Base-by-base conservation (phyloP, 1,139 yeast genomes). In the Wickerhamiella pararugosa region DNA sequence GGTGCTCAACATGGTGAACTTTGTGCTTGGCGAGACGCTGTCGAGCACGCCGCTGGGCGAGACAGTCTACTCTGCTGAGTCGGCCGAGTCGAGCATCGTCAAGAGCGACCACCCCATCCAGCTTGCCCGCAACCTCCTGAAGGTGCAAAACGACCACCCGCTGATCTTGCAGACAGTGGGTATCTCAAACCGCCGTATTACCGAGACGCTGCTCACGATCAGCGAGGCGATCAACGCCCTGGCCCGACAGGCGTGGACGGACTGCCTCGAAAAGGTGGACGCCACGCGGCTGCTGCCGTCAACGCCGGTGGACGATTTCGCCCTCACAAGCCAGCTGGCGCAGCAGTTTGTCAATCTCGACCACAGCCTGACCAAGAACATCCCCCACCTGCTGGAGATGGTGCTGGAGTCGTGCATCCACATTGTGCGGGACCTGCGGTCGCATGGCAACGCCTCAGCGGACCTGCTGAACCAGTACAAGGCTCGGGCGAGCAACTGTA, bases 371-470 rank as follows among this genome's bases (percentile, higher is more conserved):
- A 71, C 86, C 38, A 78, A 83, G 57, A 83, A 80, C 48, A 71
- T 90, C 43, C 94, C 98, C 4, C 74, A 77, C 39, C 61, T 90
- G 48, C 69, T 92, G 51, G 71, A 87, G 28, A 78, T 86, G 65
- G 75, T 80, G 4, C 81, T 90, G 94, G 73, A 79, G 21, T 75
- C 87, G 55, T 71, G 83, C 44, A 73, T 80, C 5, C 76, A 74
- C 49, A 62, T 79, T 49, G 71, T 73, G 46, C 67, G 70, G 50
- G 65, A 66, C 36, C 61, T 77, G 25, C 60, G 62, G 43, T 62
- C 67, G 26, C 68, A 70, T 50, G 70, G 72, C 46, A 67, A 69
- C 30, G 61, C 66, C 21, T 67, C 73, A 10, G 73, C 73, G 47
- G 71, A 70, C 49, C 75, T 73, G 46, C 71, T 74, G 39, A 65